phyloP scores from a whole-genome alignment of 225 moss, liverwort and hornwort genomes.

The Physcomitrellopsis africana region DNA sequence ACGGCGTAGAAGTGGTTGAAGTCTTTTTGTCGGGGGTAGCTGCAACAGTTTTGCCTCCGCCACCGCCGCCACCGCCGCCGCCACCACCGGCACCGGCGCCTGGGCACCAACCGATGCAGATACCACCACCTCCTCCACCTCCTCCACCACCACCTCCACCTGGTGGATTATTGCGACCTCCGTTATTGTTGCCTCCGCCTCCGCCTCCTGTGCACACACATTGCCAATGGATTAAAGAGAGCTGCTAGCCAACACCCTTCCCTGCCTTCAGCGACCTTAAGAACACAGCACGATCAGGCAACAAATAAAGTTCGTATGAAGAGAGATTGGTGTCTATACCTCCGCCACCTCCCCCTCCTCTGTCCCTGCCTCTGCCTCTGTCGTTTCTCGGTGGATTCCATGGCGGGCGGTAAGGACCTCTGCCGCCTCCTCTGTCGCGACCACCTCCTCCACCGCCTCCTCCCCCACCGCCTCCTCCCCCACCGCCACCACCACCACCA shows the following conservation, averaged over 20 bases:
- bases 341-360: slow-evolving; percentile 27
- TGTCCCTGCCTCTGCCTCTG: slow-evolving; percentile 1
- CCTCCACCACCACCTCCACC: slow-evolving; percentile 2
- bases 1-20: no score
- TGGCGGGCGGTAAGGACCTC: slow-evolving; percentile 13
- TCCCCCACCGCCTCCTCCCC: neutral
- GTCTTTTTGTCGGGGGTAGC: no score
- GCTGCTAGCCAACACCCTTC: neutral
- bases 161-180: neutral
- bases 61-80: slow-evolving; percentile 30
- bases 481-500: neutral
- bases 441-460: neutral
- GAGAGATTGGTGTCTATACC: neutral
- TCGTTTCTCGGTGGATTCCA: neutral
- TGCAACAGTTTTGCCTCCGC: neutral
- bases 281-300: neutral
- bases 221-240: no score
- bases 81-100: slow-evolving; percentile 31
- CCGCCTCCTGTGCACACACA: slow-evolving; percentile 11
- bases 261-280: neutral
- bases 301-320: neutral
- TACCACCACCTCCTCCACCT: slow-evolving; percentile 12
- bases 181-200: neutral
- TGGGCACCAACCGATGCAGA: slow-evolving; percentile 33
- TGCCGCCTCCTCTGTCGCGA: neutral